A percentile compares a stretch with the other conserved stretches of the same genome.
Conservation (phyloP, 2,329 filamentous ascomycete species). For the Cryphonectria carpinicola region DNA sequence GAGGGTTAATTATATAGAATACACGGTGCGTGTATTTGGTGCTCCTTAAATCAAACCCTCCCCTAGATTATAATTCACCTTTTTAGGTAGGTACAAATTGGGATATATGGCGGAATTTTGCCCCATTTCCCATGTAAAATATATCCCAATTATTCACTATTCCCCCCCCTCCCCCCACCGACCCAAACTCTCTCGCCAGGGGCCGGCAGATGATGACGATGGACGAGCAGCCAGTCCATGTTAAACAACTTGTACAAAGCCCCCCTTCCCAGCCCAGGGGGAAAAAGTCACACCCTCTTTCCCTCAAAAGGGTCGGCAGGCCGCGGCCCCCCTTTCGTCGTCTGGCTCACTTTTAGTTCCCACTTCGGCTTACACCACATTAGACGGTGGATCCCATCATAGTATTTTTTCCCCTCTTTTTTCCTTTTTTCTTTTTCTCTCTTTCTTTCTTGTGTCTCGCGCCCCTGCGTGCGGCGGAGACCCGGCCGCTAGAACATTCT, state of each 20-base stretch:
- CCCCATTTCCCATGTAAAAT: neutral
- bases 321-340: too few species aligned
- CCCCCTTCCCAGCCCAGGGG: too few species aligned
- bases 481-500: neutral
- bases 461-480: conserved; percentile 4
- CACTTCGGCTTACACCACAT: neutral
- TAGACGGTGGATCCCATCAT: neutral
- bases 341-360: too few species aligned
- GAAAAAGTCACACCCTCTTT: too few species aligned
- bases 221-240: too few species aligned
- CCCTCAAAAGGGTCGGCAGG: too few species aligned
- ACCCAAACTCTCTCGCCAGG: neutral
- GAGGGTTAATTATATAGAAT: too few species aligned
- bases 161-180: neutral
- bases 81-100: neutral
- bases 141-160: neutral
- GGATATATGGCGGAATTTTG: neutral
- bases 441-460: neutral
- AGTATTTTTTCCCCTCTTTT: too few species aligned
- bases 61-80: neutral
- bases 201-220: neutral
- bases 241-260: neutral
- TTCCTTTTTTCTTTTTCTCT: too few species aligned
- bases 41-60: too few species aligned
- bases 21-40: too few species aligned